Conservation (phyloP, 331 rosid species). For the Malus hybrid region DNA sequence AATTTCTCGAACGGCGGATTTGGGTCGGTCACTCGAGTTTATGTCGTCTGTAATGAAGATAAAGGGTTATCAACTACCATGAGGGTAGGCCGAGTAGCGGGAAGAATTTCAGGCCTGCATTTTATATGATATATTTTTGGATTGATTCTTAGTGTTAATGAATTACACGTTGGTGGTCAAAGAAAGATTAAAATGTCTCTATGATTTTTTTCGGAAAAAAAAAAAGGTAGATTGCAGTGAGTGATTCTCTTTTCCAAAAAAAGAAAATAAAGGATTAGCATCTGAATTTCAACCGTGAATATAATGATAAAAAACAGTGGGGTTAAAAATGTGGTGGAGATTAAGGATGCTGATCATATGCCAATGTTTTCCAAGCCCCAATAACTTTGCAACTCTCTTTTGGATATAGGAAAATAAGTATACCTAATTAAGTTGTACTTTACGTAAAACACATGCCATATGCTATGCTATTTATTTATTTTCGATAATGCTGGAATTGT, state of each 20-base stretch:
- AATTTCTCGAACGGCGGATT: slow-evolving; percentile 32
- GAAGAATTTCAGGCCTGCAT: no score
- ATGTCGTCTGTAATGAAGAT: slow-evolving; percentile 30
- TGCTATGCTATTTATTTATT: no score
- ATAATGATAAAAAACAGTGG: slow-evolving; percentile 28
- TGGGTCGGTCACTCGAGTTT: slow-evolving; percentile 41
- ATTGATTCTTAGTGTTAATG: no score
- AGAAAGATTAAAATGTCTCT: no score
- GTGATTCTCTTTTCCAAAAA: no score
- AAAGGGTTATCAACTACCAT: neutral
- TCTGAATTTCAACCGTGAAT: slow-evolving; percentile 39
- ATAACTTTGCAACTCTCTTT: slow-evolving; percentile 29
- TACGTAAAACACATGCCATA: no score
- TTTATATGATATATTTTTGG: no score
- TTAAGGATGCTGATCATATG: slow-evolving; percentile 59
- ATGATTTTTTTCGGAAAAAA: no score
- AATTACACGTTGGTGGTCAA: no score
- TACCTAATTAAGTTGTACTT: neutral
- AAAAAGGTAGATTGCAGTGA: no score
- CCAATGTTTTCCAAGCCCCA: slow-evolving; percentile 43
- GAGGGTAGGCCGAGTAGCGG: no score
- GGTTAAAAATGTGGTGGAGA: slow-evolving; percentile 21
- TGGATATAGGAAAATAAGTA: slow-evolving; percentile 20
- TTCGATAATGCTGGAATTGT: no score
- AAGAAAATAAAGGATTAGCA: neutral